Evolutionary conservation across 352 stramenopile genomes (phyloP).

Genomic region (Phytophthora vignae): DNA sequence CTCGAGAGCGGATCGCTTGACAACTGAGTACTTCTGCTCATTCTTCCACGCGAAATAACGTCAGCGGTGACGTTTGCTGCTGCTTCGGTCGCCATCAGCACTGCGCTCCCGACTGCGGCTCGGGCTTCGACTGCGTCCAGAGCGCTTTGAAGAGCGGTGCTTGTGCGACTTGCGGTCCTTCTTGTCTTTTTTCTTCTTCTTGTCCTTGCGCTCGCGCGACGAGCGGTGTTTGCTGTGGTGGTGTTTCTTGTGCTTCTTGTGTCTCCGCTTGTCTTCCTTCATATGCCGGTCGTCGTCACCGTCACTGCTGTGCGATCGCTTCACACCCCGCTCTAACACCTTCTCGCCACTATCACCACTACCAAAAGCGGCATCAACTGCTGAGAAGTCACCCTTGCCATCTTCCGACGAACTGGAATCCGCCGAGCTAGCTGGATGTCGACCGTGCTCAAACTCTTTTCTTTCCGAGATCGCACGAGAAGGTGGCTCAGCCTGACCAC

Average conservation of each 20-base stretch:
- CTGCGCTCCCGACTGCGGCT: conserved; percentile 22
- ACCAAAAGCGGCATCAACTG: background rate
- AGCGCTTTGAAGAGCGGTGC: conserved; percentile 31
- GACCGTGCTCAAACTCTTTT: conserved; percentile 1
- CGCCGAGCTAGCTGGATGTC: conserved; percentile 3
- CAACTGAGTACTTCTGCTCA: background rate
- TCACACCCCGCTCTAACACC: conserved; percentile 6
- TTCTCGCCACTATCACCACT: conserved; percentile 1
- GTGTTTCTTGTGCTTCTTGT: conserved; percentile 53
- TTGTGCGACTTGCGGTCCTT: conserved; percentile 45
- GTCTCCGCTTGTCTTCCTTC: conserved; percentile 35
- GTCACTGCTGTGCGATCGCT: conserved; percentile 21
- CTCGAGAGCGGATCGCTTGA: no score
- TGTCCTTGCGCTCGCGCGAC: conserved; percentile 32
- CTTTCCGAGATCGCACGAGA: background rate
- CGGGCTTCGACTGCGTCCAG: conserved; percentile 36
- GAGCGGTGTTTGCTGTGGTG: conserved; percentile 34
- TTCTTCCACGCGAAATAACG: conserved; percentile 11
- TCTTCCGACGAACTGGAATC: conserved; percentile 34
- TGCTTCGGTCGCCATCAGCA: conserved; percentile 21
- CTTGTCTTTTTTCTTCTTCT: conserved; percentile 37
- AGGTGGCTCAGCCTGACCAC: background rate
- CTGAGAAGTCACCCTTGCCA: conserved; percentile 10
- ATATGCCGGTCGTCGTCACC: conserved; percentile 2
- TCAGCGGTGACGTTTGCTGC: conserved; percentile 16